These are phyloP conservation scores for Meyerozyma smithsonii DNA, from an alignment of 1,139 yeast species.

Conservation along the genomic window DNA sequence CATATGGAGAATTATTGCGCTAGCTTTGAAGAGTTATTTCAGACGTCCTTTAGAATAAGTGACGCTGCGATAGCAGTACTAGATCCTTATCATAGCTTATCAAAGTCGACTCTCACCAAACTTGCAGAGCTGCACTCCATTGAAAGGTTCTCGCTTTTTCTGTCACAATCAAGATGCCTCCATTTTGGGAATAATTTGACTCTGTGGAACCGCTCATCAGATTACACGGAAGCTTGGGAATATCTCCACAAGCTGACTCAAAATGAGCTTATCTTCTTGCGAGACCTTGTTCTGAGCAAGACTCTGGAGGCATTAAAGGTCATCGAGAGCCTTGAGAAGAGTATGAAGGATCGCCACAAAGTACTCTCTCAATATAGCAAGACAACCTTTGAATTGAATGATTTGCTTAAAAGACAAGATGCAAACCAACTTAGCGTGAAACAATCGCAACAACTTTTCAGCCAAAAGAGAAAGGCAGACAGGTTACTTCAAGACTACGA, in stretches of 20 bases:
- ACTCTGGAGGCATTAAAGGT: constrained; percentile 10
- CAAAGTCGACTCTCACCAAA: not conserved
- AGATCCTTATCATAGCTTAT: constrained; percentile 21
- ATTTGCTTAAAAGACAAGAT: constrained; percentile 19
- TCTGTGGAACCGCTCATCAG: not conserved
- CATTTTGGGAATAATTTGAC: not conserved
- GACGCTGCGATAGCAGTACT: constrained; percentile 18
- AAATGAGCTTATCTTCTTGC: not conserved
- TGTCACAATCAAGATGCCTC: not conserved
- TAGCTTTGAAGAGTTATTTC: constrained; percentile 12
- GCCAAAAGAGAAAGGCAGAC: constrained; percentile 29
- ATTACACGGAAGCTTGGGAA: not conserved
- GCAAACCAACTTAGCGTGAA: constrained; percentile 22
- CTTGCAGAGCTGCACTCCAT: not conserved
- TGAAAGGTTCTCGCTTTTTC: not conserved
- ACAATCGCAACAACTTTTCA: constrained; percentile 25
- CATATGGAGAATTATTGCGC: constrained; percentile 14
- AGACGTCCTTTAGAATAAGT: constrained; percentile 16
- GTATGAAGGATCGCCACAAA: constrained; percentile 24
- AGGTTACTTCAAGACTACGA: constrained; percentile 25
- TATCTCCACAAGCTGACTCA: not conserved
- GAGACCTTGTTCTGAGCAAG: not conserved
- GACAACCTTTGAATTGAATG: constrained; percentile 21
- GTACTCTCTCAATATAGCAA: constrained; percentile 35
- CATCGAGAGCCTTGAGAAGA: constrained; percentile 20